A percentile compares a stretch with the other conserved stretches of the same genome.
phyloP scores from a whole-genome alignment of 2,329 filamentous ascomycete genomes.

The Sporothrix inflata region DNA sequence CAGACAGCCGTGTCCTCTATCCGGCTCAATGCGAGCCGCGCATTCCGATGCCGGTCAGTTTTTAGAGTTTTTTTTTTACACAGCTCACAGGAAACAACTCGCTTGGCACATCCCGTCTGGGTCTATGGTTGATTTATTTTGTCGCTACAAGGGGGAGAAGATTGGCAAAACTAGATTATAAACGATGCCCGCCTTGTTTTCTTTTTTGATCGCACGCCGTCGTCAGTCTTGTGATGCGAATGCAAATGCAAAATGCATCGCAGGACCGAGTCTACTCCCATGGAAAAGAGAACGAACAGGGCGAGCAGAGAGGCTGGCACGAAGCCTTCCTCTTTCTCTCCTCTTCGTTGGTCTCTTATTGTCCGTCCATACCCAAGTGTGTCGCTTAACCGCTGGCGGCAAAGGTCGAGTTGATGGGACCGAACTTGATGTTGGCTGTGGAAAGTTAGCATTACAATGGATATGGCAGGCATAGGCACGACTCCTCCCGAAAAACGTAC shows the following conservation, averaged over 20 bases:
- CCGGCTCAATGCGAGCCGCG: constrained; percentile 6
- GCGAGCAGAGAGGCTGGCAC: background rate
- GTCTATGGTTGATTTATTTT: constrained; percentile 18
- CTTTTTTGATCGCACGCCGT: background rate
- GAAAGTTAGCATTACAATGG: background rate
- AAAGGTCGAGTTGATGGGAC: constrained; percentile 41
- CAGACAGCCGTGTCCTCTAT: background rate
- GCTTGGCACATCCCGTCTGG: background rate
- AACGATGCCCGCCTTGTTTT: constrained; percentile 6
- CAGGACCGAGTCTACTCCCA: background rate
- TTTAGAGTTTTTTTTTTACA: too few species aligned
- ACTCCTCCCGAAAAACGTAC: constrained; percentile 23
- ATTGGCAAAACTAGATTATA: background rate
- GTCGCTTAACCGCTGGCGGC: constrained; percentile 26
- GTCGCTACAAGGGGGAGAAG: background rate
- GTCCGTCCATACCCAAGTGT: constrained; percentile 9
- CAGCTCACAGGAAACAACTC: too few species aligned
- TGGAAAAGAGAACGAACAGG: background rate
- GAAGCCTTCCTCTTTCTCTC: too few species aligned
- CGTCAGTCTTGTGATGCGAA: background rate
- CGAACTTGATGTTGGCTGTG: constrained; percentile 42
- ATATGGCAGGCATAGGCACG: background rate
- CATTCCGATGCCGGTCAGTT: background rate
- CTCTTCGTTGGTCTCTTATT: background rate
- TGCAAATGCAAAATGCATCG: background rate